These are phyloP conservation scores for Lotus japonicus DNA, from an alignment of 306 rosid genomes.

Conservation along the genomic window DNA sequence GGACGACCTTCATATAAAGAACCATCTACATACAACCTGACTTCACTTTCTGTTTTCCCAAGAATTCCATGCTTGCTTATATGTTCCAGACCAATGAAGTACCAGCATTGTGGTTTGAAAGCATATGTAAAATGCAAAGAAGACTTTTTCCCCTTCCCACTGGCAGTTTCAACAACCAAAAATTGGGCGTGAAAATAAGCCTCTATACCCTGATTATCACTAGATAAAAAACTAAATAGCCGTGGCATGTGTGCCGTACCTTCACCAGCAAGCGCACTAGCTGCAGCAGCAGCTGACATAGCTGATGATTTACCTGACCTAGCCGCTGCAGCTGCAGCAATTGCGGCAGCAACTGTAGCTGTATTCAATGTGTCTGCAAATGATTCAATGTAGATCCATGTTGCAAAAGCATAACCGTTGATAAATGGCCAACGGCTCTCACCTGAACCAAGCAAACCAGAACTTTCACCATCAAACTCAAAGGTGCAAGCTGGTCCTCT, in stretches of 20 bases:
- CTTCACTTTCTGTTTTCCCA: constrained; percentile 93
- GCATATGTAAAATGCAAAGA: constrained; percentile 96
- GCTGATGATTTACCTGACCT: constrained; percentile 97
- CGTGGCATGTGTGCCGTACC: constrained; percentile 99
- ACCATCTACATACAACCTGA: constrained; percentile 85
- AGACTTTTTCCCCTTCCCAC: constrained; percentile 92
- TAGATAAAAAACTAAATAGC: constrained; percentile 83
- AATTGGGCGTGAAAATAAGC: constrained; percentile 99
- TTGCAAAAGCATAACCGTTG: constrained; percentile 96
- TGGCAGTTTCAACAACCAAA: constrained; percentile 92
- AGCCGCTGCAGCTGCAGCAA: constrained; percentile 98
- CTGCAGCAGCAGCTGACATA: constrained; percentile 99
- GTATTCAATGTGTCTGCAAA: constrained; percentile 98
- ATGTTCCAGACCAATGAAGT: constrained; percentile 93
- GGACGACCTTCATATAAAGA: constrained; percentile 88
- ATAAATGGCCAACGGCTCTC: constrained; percentile 98
- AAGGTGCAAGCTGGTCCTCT: constrained; percentile 87
- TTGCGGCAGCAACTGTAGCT: constrained; percentile 99
- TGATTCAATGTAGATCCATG: constrained; percentile 98
- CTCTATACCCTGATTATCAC: constrained; percentile 98
- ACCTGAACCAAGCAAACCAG: constrained; percentile 98
- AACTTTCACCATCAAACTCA: constrained; percentile 99
- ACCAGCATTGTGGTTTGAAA: constrained; percentile 99
- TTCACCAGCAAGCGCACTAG: constrained; percentile 99
- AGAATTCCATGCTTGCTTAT: constrained; percentile 88